Conservation (phyloP, 2,329 filamentous ascomycete genomes). For the Verticillium nonalfalfae region DNA sequence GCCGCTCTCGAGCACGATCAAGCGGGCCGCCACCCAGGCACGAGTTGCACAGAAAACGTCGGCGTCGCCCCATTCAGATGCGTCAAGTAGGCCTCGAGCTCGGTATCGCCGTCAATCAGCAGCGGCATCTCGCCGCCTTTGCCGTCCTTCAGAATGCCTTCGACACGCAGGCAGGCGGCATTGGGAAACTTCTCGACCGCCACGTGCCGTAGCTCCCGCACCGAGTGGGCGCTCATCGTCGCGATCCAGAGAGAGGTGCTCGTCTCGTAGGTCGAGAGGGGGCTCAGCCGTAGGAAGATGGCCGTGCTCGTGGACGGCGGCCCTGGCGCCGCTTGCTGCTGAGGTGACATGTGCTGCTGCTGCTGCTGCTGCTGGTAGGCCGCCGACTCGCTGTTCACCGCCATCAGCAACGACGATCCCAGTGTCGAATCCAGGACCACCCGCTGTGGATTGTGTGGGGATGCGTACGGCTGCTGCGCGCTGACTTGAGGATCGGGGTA, state of each 20-base stretch:
- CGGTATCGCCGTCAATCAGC: slow-evolving; percentile 62
- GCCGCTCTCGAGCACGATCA: not conserved
- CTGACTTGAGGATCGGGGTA: not conserved
- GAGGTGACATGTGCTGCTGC: slow-evolving; percentile 17
- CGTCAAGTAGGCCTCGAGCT: slow-evolving; percentile 65
- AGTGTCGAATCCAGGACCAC: slow-evolving; percentile 27
- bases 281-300: slow-evolving; percentile 64
- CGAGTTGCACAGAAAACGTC: slow-evolving; percentile 35
- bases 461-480: not conserved
- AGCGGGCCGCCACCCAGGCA: slow-evolving; percentile 12
- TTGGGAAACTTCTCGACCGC: slow-evolving; percentile 57
- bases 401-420: slow-evolving; percentile 29
- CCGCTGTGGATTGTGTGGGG: not conserved
- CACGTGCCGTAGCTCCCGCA: slow-evolving; percentile 57
- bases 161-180: slow-evolving; percentile 51
- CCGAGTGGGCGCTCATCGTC: slow-evolving; percentile 49
- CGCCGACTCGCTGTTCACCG: slow-evolving; percentile 26
- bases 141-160: slow-evolving; percentile 58
- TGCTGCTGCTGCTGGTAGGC: slow-evolving; percentile 26
- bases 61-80: slow-evolving; percentile 46
- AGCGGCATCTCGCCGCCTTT: slow-evolving; percentile 56
- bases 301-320: slow-evolving; percentile 32
- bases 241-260: slow-evolving; percentile 57
- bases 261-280: slow-evolving; percentile 49
- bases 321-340: slow-evolving; percentile 4